These are phyloP conservation scores for Wallacemonas rigidus DNA, from an alignment of 208 protist species.

Conservation along the genomic window DNA sequence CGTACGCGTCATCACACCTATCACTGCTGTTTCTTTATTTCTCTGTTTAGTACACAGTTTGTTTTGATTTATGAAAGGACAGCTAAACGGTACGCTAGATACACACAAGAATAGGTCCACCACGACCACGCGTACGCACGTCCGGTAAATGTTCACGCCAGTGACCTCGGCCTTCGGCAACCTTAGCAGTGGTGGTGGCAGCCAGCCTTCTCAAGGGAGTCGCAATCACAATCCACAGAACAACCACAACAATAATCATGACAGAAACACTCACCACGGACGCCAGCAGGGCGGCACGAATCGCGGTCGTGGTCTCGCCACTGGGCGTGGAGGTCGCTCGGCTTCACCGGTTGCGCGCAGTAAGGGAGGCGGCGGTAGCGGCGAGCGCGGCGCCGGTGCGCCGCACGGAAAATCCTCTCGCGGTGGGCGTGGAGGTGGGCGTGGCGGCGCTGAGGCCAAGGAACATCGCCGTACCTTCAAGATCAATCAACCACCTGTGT, in stretches of 20 bases:
- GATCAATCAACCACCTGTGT: slow-evolving; percentile 31
- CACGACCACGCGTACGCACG: too few species aligned
- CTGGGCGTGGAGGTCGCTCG: too few species aligned
- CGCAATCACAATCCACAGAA: not conserved
- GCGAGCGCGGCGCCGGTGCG: not conserved
- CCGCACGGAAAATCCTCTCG: not conserved
- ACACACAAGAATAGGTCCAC: too few species aligned
- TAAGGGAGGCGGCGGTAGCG: too few species aligned
- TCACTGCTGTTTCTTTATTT: too few species aligned
- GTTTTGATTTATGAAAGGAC: too few species aligned
- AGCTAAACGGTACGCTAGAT: too few species aligned
- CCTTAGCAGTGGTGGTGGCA: slow-evolving; percentile 7
- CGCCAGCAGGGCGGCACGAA: too few species aligned
- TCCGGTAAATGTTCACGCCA: slow-evolving; percentile 12
- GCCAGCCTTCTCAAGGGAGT: not conserved
- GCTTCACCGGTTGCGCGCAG: too few species aligned
- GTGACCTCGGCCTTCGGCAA: slow-evolving; percentile 13
- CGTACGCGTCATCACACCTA: too few species aligned
- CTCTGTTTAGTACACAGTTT: too few species aligned
- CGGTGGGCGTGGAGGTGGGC: not conserved
- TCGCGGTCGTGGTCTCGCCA: too few species aligned
- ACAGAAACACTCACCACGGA: not conserved
- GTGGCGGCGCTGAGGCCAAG: not conserved
- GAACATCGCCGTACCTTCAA: slow-evolving; percentile 17
- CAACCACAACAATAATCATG: slow-evolving; percentile 8